Evolutionary conservation across 495 filamentous ascomycete species (phyloP).

Genomic region (Penicillium bovifimosum): DNA sequence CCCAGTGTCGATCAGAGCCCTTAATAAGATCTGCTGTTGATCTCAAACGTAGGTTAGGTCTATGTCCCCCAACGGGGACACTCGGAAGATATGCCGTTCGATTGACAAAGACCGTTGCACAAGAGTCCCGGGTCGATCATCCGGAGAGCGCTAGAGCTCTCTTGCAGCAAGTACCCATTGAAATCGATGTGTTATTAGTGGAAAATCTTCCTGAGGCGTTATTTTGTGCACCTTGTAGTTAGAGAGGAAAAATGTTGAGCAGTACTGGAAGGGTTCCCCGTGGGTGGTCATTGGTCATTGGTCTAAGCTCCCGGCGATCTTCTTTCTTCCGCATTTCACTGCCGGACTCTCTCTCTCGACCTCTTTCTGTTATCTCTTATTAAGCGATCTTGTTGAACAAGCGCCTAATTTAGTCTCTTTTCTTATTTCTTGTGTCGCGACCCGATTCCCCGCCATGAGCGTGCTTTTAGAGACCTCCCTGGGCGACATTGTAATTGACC

Average conservation of each 20-base stretch:
- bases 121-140: constrained; percentile 28
- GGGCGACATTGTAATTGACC: constrained; percentile 90
- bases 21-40: constrained; percentile 11
- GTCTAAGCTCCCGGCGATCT: constrained; percentile 22
- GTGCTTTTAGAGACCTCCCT: constrained; percentile 86
- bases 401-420: neutral
- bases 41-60: constrained; percentile 7
- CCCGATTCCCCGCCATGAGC: constrained; percentile 48
- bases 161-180: neutral
- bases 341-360: neutral
- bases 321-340: constrained; percentile 1
- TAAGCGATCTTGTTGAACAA: neutral
- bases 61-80: constrained; percentile 29
- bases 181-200: constrained; percentile 4
- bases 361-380: constrained; percentile 1
- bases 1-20: constrained; percentile 7
- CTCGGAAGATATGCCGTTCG: constrained; percentile 36
- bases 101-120: constrained; percentile 35
- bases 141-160: constrained; percentile 14
- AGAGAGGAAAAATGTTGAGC: neutral
- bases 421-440: neutral
- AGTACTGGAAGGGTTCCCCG: no score
- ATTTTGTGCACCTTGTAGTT: neutral
- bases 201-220: neutral
- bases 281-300: no score